Evolutionary conservation across 345 rosid species (phyloP), one percentile per base, ranked within the genome.

Genomic region (Sisymbrium irio): DNA sequence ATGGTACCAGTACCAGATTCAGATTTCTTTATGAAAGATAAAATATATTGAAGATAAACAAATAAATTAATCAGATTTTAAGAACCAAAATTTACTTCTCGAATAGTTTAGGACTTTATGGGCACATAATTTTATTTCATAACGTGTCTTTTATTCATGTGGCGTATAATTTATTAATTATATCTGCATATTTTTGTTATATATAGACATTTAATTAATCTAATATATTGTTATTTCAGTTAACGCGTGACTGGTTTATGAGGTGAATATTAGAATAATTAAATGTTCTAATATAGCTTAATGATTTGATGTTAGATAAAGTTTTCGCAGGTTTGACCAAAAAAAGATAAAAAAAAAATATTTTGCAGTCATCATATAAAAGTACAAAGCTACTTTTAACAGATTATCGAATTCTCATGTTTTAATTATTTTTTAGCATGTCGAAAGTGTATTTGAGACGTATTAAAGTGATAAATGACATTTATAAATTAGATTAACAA

Each of bases 1-100:
- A 15, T 60, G 67, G n/a, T 27, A 15, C 51, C 60, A 47, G 67
- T 27, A 15, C 41, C 60, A 47, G 67, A 71, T 71, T 71, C 75
- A 71, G 49, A 59, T 35, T 71, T 71, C 14, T 41, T 27, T 37
- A 30, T 20, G 51, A 59, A 17, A 55, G 11, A 57, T 27, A 46
- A 3, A 18, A 51, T 53, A 33, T n/a, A 30, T 33, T 33, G 20
- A 54, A 28, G 7, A 30, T 7, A 27, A 2, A 27, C 3, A 2
- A 27, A 3, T 25, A 13, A 14, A 1, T 53, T 53, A 14, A 53
- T 27, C 10, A 27, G 32, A 8, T 27, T 4, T 32, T 27, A 27
- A 53, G 7, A 50, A 22, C 7, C 8, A 2, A 27, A 3, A 6
- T 46, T 18, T 18, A 18, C 51, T 46, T 18, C 51, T 19, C 2